These are phyloP conservation scores for Gnomoniopsis sp. DNA, from an alignment of 2,329 filamentous ascomycete species.

Conservation along the genomic window DNA sequence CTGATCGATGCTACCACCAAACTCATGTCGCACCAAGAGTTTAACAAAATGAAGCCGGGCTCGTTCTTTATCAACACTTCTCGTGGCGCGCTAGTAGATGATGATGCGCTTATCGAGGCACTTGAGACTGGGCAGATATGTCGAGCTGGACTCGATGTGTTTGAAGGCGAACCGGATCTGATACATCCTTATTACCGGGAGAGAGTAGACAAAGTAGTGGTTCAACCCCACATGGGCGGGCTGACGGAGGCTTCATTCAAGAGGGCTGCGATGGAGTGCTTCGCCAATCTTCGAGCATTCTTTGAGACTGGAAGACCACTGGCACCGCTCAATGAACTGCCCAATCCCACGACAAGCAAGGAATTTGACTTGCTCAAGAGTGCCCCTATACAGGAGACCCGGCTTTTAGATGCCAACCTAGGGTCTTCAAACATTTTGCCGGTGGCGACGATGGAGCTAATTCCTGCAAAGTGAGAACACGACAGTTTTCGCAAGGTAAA, in stretches of 20 bases:
- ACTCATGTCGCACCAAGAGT: conserved; percentile 45
- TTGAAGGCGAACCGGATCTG: conserved; percentile 26
- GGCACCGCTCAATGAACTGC: background rate
- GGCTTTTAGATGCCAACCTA: too few relatives aligned
- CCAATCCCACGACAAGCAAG: background rate
- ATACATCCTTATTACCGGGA: conserved; percentile 1
- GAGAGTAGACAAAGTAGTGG: conserved; percentile 3
- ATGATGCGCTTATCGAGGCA: conserved; percentile 44
- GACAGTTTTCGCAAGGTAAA: too few relatives aligned
- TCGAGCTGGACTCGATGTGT: conserved; percentile 49
- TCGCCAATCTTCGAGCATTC: conserved; percentile 4
- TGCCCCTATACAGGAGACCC: too few relatives aligned
- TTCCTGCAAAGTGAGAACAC: too few relatives aligned
- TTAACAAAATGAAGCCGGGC: conserved; percentile 47
- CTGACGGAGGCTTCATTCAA: conserved; percentile 1
- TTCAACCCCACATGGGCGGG: conserved; percentile 4
- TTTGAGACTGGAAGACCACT: background rate
- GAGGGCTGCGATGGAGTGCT: background rate
- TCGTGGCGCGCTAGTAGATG: conserved; percentile 45
- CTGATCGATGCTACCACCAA: conserved; percentile 44
- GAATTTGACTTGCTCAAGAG: too few relatives aligned
- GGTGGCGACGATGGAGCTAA: too few relatives aligned
- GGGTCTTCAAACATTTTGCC: too few relatives aligned
- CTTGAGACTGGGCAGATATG: conserved; percentile 41
- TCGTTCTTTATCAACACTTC: conserved; percentile 49